These are phyloP conservation scores for Coffea eugenioides DNA, from an alignment of 257 asterid genomes.

Conservation along the genomic window DNA sequence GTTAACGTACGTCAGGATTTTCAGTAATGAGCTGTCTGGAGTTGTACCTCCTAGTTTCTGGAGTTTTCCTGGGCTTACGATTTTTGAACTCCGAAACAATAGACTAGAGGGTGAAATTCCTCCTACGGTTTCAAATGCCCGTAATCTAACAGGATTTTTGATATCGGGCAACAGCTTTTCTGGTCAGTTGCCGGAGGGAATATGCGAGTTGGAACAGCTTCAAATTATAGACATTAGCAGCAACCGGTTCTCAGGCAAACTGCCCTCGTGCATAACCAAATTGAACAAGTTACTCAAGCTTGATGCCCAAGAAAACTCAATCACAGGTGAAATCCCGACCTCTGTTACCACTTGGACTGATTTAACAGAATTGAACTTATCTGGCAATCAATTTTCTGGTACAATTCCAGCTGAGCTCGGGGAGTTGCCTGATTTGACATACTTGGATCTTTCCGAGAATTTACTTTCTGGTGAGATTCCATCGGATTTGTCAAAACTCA, in stretches of 20 bases:
- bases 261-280: constrained; percentile 56
- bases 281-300: constrained; percentile 54
- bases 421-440: constrained; percentile 48
- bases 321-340: constrained; percentile 60
- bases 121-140: constrained; percentile 45
- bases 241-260: constrained; percentile 56
- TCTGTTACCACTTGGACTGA: constrained; percentile 42
- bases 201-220: constrained; percentile 47
- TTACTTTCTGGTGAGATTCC: constrained; percentile 68
- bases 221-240: constrained; percentile 46
- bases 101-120: constrained; percentile 63
- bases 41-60: constrained; percentile 55
- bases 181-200: constrained; percentile 45
- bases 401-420: constrained; percentile 63
- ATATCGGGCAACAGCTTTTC: constrained; percentile 62
- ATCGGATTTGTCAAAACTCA: constrained; percentile 45
- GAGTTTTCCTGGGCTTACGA: constrained; percentile 46
- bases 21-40: constrained; percentile 53
- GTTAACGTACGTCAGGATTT: constrained; percentile 46
- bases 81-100: constrained; percentile 54
- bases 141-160: constrained; percentile 35
- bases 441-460: constrained; percentile 64
- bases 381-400: constrained; percentile 60
- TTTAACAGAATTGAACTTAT: constrained; percentile 62
- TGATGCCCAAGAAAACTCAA: constrained; percentile 50